Evolutionary conservation across 2,329 filamentous ascomycete genomes (phyloP), one percentile per base, ranked within the genome.

Genomic region (Ophiobolus disseminans): DNA sequence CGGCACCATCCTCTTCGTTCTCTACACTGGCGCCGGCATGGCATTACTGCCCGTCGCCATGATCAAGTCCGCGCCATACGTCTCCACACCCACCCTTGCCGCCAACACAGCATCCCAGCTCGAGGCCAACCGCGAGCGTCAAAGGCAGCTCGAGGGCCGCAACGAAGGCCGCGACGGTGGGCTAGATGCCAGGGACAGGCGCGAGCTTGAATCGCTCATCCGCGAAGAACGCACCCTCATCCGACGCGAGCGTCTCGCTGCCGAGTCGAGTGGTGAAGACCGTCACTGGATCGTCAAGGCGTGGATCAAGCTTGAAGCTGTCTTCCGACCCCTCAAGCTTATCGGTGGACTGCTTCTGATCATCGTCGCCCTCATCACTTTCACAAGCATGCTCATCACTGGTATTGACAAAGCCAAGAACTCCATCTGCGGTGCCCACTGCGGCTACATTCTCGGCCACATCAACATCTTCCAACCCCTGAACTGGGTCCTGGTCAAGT

Each of bases 321-420:
- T 96, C 28, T 88, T 97, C 73, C 85, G 92, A 6, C 94, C 94
- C 1, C 77, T 99, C 62, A 96, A 96, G 77, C 84, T 97, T 32
- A 73, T 97, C 11, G 88, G 90, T 1, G 94, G 94, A 11, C 78
- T 97, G 39, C 60, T 96, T 0, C 77, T 97, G 2, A 80, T 97
- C 23, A 58, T 91, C 1, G 70, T 96, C 17, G 82, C 90, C 0
- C 74, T 96, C 11, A 60, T 96, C 32, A 82, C 95, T 59, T 96
- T 91, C 82, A 82, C 88, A 7, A 96, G 90, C 10, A 97, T 99
- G 91, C 82, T 97, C 60, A 89, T 97, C 69, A 97, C 93, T 0
- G 89, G 86, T 59, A 91, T 97, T 66, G 94, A 99, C 82, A 97
- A 97, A 78, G 90, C 91, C 26, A 92, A 89, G 73, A 97, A 97